These are phyloP conservation scores for Rhizomucor pusillus DNA, from an alignment of 371 early-diverging fungal species.

Conservation along the genomic window DNA sequence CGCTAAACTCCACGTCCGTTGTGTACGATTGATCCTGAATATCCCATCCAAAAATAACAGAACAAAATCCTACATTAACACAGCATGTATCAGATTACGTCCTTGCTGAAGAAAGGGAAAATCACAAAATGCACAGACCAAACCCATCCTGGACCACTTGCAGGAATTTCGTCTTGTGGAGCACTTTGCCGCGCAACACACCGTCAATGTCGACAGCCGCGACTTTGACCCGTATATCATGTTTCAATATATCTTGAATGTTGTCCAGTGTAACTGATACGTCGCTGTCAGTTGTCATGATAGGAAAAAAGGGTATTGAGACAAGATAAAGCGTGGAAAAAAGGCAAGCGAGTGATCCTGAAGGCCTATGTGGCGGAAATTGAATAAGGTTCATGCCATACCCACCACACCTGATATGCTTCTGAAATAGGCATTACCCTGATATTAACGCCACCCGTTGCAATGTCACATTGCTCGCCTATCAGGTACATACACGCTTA, in stretches of 20 bases:
- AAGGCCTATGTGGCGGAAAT: no score
- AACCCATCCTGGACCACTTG: conserved; percentile 66
- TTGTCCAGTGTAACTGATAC: conserved; percentile 25
- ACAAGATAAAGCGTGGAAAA: no score
- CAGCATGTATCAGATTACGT: not conserved
- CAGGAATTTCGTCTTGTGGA: conserved; percentile 67
- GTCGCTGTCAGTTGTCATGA: conserved; percentile 8
- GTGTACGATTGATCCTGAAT: conserved; percentile 59
- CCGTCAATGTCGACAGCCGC: conserved; percentile 82
- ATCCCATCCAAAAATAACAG: conserved; percentile 88
- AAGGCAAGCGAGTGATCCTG: no score
- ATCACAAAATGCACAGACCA: conserved; percentile 41
- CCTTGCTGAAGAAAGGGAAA: not conserved
- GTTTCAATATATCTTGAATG: conserved; percentile 24
- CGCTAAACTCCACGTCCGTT: conserved; percentile 22
- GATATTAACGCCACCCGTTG: no score
- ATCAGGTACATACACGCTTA: no score
- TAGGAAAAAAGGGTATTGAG: not conserved
- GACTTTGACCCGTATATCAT: conserved; percentile 53
- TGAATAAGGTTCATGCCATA: no score
- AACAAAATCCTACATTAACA: conserved; percentile 70
- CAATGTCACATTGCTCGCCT: no score
- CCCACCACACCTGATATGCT: no score
- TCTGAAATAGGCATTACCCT: no score
- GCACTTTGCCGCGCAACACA: conserved; percentile 72